Evolutionary conservation across 1,284 basidiomycete genomes (phyloP).

Genomic region (Malassezia globosa): DNA sequence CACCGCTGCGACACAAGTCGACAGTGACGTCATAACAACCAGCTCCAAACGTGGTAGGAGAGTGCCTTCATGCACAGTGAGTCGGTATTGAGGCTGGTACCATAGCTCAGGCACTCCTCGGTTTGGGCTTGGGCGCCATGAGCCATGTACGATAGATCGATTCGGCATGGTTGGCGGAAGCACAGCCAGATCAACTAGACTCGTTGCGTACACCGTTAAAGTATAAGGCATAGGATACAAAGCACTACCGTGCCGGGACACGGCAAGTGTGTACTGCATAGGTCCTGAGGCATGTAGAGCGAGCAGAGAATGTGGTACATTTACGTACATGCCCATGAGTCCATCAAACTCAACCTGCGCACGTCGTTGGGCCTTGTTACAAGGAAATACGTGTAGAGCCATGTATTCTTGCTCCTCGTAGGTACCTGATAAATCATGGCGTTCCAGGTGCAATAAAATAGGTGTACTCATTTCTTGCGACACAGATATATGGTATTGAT

Average conservation of each 20-base stretch:
- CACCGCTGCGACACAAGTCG: neutral
- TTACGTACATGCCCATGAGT: slow-evolving; percentile 58
- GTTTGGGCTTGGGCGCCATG: slow-evolving; percentile 63
- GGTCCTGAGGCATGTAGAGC: slow-evolving; percentile 15
- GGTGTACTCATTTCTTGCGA: neutral
- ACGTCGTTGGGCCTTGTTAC: neutral
- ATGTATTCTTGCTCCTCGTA: slow-evolving; percentile 6
- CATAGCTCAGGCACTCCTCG: neutral
- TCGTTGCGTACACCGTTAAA: slow-evolving; percentile 53
- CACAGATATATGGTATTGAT: slow-evolving; percentile 26
- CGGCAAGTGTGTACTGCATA: slow-evolving; percentile 26
- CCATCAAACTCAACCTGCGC: slow-evolving; percentile 3
- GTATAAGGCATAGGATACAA: slow-evolving; percentile 47
- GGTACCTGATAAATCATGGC: neutral
- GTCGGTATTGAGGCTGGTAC: slow-evolving; percentile 61
- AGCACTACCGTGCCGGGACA: slow-evolving; percentile 31
- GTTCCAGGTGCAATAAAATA: slow-evolving; percentile 11
- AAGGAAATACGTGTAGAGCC: slow-evolving; percentile 15
- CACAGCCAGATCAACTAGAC: slow-evolving; percentile 16
- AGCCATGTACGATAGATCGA: slow-evolving; percentile 20
- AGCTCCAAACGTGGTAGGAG: slow-evolving; percentile 1
- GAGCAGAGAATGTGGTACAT: slow-evolving; percentile 65
- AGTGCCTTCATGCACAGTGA: slow-evolving; percentile 47
- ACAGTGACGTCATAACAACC: slow-evolving; percentile 3
- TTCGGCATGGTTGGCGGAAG: slow-evolving; percentile 20